phyloP scores from a whole-genome alignment of 768 basidiomycete species.

The Kwoniella botswanensis region DNA sequence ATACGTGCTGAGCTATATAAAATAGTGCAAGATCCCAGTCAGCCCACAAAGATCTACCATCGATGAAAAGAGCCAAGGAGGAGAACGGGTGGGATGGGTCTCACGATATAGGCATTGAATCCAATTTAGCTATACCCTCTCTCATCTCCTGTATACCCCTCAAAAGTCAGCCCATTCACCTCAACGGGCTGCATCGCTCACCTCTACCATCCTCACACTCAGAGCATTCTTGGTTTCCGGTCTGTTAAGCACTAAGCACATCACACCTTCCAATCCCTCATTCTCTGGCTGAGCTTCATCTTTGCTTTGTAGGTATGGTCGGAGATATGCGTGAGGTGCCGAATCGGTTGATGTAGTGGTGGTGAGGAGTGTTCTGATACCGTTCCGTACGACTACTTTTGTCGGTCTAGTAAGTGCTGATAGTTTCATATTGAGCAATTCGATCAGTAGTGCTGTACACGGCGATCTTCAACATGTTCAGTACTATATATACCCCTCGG shows the following conservation, averaged over 20 bases:
- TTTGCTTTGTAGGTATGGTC: constrained; percentile 32
- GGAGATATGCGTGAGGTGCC: constrained; percentile 40
- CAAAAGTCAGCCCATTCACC: constrained; percentile 23
- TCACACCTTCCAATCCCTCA: constrained; percentile 65
- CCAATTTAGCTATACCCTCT: constrained; percentile 70
- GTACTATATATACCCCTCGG: background rate
- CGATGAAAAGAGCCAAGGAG: too few species aligned
- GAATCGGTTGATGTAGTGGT: constrained; percentile 3
- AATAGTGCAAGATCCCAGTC: too few species aligned
- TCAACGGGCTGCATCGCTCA: constrained; percentile 47
- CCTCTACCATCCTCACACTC: constrained; percentile 72
- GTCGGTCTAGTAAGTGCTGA: background rate
- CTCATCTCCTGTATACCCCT: constrained; percentile 67
- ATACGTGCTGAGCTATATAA: constrained; percentile 67
- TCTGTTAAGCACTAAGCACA: constrained; percentile 76
- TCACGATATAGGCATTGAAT: constrained; percentile 57
- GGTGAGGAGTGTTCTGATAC: background rate
- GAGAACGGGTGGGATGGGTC: background rate
- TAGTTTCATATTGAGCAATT: background rate
- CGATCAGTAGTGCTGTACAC: background rate
- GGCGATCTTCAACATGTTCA: background rate
- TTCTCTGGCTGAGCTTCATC: constrained; percentile 34
- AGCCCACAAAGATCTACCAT: too few species aligned
- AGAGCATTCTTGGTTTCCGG: constrained; percentile 88
- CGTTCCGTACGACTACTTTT: background rate